Percentiles rank a stretch among this genome's conserved stretches.
phyloP scores from a whole-genome alignment of 139 green algal species.

The Eudorina sp. region DNA sequence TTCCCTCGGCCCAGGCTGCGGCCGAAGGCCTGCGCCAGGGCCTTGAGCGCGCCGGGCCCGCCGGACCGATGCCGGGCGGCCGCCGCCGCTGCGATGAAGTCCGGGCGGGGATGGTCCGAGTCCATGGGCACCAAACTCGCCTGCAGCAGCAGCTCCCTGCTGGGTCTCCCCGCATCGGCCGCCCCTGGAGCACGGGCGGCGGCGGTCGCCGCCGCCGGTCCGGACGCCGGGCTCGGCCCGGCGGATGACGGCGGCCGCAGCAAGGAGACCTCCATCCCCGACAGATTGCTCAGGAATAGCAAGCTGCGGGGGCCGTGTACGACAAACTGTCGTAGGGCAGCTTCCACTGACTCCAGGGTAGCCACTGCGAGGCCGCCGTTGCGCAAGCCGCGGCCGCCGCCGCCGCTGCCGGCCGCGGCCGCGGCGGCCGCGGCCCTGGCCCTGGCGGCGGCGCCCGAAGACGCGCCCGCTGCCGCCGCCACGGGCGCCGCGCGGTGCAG shows the following conservation, averaged over 20 bases:
- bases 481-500: constrained; percentile 48
- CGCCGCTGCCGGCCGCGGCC: not conserved
- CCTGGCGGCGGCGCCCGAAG: not conserved
- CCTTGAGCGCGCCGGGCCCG: not conserved
- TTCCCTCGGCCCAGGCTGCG: not conserved
- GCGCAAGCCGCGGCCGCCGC: constrained; percentile 5
- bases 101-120: constrained; percentile 9
- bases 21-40: constrained; percentile 12
- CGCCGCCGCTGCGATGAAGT: constrained; percentile 7
- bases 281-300: constrained; percentile 24
- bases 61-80: not conserved
- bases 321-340: not conserved
- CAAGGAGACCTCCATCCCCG: constrained; percentile 18
- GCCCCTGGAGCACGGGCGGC: not conserved
- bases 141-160: constrained; percentile 41
- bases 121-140: constrained; percentile 14
- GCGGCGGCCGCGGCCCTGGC: not conserved
- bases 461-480: not conserved
- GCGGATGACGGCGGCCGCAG: not conserved
- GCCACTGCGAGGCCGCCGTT: constrained; percentile 26
- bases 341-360: constrained; percentile 3
- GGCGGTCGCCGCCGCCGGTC: not conserved
- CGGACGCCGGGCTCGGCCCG: not conserved
- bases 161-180: not conserved
- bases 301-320: constrained; percentile 28